Evolutionary conservation across 2,329 filamentous ascomycete genomes (phyloP), one percentile per base, ranked within the genome.

Genomic region (Clonostachys rhizophaga): DNA sequence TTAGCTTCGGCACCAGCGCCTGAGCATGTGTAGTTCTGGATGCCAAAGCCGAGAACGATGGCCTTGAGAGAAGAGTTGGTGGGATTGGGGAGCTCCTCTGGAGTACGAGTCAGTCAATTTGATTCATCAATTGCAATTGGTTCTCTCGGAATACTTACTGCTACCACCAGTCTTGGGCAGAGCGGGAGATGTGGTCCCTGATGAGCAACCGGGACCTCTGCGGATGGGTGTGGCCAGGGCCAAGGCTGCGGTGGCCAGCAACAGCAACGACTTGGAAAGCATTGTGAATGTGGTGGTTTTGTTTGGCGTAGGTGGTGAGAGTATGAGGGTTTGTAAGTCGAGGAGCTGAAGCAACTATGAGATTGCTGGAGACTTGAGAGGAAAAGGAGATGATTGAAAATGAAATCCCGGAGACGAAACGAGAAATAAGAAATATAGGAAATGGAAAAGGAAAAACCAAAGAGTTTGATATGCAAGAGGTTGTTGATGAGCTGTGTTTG

Each of bases 11-110:
- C 61, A 14, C 60, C 62, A 3, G 62, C 60, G 4, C 57, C 49
- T n/a, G 54, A 52, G 64, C 83, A 87, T 36, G 79, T 83, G 70
- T 87, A 87, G 74, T 87, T 87, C 58, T 87, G 83, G 56, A 83
- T 77, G 48, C 83, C 83, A 55, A 83, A 76, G 54, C 83, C 83
- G 40, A 87, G 65, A 47, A 72, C 74, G 51, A 87, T 76, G 66
- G 75, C 67, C 59, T 78, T 74, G 36, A 83, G 66, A 6, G 60
- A 59, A 40, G 69, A 55, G 10, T 64, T 50, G 4, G 72, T 53
- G 2, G 70, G 70, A 5, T 62, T 49, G n/a, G 70, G 61, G 30
- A 82, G 74, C 45, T 79, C 67, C 20, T 55, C 57, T 36, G 60
- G 69, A 74, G 44, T 2, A 1, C 4, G 16, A 13, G 18, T 12